Base-by-base conservation (phyloP, 345 rosid species). In the Durio zibethinus region DNA sequence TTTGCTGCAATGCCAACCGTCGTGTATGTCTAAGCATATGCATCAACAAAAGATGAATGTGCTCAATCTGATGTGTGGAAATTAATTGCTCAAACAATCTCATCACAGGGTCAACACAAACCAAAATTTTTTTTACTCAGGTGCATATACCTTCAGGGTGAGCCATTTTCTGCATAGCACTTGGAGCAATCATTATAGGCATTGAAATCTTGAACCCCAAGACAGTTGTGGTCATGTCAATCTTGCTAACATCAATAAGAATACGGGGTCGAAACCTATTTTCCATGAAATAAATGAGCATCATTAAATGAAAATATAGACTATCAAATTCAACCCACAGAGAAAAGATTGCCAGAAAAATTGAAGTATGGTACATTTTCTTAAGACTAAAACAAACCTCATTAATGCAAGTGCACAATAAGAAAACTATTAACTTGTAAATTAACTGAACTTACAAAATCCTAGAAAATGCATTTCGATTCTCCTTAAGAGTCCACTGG, bases 151-250 rank as follows among this genome's bases (percentile, higher is more conserved):
- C 98, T 76, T 92, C 94, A 73, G 97, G 94, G 72, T 94, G 98
- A 72, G 97, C 98, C 97, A 94, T 92, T 85, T 92, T 94, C 87
- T 92, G 98, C 89, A 94, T 84, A 12, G 97, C 97, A 6, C 93
- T 85, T 65, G 98, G 98, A 81, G 98, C 97, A 74, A 94, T 80
- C 98, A 94, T 91, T 82, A 94, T 89, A 12, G 97, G 98, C 98
- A 94, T 92, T 23, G 97, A 94, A 75, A 91, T 82, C 60, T 94
- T 90, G 83, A 91, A 92, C 38, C 98, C 97, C 87, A 94, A 78
- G 42, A 94, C 90, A 35, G 70, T 87, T 38, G 97, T 88, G 81
- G 84, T 82, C 84, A 89, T 77, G 80, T 92, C 97, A 73, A 94
- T 92, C 84, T 87, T 76, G 89, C 90, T 91, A 27, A 94, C 97